Base-by-base conservation (phyloP, 352 stramenopile genomes). In the Globisporangium cylindrosporum region DNA sequence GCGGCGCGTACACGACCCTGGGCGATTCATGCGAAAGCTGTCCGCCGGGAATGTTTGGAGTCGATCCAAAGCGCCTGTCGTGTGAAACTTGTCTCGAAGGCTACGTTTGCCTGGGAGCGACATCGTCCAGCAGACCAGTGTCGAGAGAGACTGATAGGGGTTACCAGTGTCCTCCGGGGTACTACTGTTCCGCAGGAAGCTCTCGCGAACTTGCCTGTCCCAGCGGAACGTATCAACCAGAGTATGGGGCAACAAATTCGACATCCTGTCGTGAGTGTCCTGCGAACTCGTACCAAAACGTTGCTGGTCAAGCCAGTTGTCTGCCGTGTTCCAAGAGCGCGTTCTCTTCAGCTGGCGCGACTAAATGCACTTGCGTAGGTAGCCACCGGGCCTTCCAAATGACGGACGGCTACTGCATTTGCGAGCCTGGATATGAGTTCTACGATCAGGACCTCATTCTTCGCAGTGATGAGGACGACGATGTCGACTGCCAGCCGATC, bases 311-410 rank as follows among this genome's bases (percentile, higher is more conserved):
- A 53, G 32, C 75, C 4, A 89, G 72, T 32, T 98, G 93, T 72
- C 76, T 94, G 22, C 84, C 86, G 3, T 98, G 93, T 71, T 97
- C 92, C 14, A 95, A 88, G 14, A 96, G 86, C 29, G 81, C 86
- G 1, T 93, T 80, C 58, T 82, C 87, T 0, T 55, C 61, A 1
- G 61, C 66, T 54, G 88, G 87, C 3, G 81, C 88, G 0, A 84
- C 75, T 0, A 77, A 82, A 53, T 98, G 92, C 67, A 86, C 78
- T 4, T 98, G 93, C 51, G 74, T 90, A 27, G 93, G 92, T 5
- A 90, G 79, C 32, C 91, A 98, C 70, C 88, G 93, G 8, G 90
- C 90, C 4, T 98, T 98, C 64, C 90, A 98, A 67, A 90, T 93
- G 78, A 91, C 79, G 0, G 89, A 97, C 46, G 92, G 93, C 2